These are phyloP conservation scores for Mycena rebaudengoi DNA, from an alignment of 768 basidiomycete genomes.

Conservation along the genomic window DNA sequence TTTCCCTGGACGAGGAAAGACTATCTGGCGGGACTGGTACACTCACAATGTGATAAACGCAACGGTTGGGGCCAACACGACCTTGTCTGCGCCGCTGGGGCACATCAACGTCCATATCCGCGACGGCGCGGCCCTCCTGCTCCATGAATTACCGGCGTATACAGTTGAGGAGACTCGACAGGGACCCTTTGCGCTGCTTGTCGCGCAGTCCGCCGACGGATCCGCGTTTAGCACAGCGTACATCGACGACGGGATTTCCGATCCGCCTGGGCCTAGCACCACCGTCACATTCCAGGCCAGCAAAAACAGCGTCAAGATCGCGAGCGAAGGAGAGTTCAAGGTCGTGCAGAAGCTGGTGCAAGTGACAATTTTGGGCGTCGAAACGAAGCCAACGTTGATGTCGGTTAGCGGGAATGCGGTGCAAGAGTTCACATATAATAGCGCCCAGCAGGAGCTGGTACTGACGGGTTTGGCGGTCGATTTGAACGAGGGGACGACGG, in stretches of 20 bases:
- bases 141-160: conserved; percentile 70
- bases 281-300: conserved; percentile 54
- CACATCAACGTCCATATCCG: conserved; percentile 83
- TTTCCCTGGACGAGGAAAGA: conserved; percentile 67
- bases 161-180: conserved; percentile 72
- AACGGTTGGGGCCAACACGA: conserved; percentile 51
- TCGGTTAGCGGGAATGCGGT: conserved; percentile 44
- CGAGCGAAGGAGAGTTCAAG: conserved; percentile 47
- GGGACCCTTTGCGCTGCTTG: conserved; percentile 69
- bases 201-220: conserved; percentile 52
- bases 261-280: conserved; percentile 62
- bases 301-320: conserved; percentile 46
- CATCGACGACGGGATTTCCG: conserved; percentile 74
- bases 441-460: conserved; percentile 50
- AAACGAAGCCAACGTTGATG: conserved; percentile 47
- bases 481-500: conserved; percentile 48
- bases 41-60: conserved; percentile 66
- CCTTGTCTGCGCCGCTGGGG: conserved; percentile 70
- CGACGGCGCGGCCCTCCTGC: conserved; percentile 70
- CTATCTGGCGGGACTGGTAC: conserved; percentile 80
- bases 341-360: conserved; percentile 57
- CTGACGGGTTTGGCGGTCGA: conserved; percentile 46
- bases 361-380: conserved; percentile 69
- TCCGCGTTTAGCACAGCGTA: conserved; percentile 67
- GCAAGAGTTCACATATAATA: conserved; percentile 51